A percentile compares a stretch with the other conserved stretches of the same genome.
Evolutionary conservation across 1,284 basidiomycete genomes (phyloP).

Genomic region (Mycosarcoma maydis): DNA sequence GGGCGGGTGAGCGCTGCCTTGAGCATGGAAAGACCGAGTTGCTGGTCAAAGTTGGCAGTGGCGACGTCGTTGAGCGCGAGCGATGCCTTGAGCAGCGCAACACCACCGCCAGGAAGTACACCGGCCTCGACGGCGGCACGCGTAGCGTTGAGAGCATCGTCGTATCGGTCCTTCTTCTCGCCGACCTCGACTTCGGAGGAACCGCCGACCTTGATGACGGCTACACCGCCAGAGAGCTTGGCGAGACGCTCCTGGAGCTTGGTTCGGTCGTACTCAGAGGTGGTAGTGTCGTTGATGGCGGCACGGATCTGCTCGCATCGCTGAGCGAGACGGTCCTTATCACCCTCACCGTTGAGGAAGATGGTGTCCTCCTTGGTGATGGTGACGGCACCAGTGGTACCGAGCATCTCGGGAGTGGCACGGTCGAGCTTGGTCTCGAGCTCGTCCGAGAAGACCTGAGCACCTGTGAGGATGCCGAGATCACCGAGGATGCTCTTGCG

Average conservation of each 20-base stretch:
- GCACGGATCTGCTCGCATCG: conserved; percentile 91
- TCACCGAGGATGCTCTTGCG: conserved; percentile 97
- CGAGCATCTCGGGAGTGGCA: conserved; percentile 87
- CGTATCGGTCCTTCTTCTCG: conserved; percentile 99
- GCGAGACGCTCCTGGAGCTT: conserved; percentile 97
- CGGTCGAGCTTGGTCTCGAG: conserved; percentile 97
- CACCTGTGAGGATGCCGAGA: conserved; percentile 94
- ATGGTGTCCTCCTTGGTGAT: conserved; percentile 99
- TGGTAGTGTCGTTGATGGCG: conserved; percentile 82
- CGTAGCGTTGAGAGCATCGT: conserved; percentile 96
- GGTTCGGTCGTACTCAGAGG: conserved; percentile 91
- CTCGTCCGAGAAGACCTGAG: conserved; percentile 97
- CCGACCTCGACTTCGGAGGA: conserved; percentile 93
- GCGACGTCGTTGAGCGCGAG: conserved; percentile 80
- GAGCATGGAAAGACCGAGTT: conserved; percentile 94
- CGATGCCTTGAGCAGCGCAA: conserved; percentile 88
- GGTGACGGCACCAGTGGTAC: conserved; percentile 88
- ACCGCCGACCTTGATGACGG: conserved; percentile 97
- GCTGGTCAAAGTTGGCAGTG: conserved; percentile 95
- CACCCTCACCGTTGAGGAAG: conserved; percentile 83
- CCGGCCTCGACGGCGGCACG: conserved; percentile 98
- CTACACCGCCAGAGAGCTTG: conserved; percentile 94
- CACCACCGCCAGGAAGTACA: conserved; percentile 89
- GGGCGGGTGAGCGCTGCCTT: conserved; percentile 81
- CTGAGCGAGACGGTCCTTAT: conserved; percentile 59